These are phyloP conservation scores for Secale cereale DNA, from an alignment of 176 grass and related monocot species.

Conservation along the genomic window DNA sequence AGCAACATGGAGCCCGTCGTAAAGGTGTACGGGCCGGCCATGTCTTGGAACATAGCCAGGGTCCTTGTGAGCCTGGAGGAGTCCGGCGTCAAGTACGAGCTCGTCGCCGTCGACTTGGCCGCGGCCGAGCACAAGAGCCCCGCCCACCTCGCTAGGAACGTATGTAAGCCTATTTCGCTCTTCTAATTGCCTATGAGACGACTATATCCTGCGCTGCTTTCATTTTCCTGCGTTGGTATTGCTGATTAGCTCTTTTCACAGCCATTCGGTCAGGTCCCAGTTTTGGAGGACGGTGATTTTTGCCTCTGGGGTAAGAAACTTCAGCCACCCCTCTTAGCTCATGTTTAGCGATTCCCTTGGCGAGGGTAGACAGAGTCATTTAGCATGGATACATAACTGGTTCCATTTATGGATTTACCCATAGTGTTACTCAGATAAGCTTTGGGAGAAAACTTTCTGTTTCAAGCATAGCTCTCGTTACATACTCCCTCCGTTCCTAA, in stretches of 20 bases:
- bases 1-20: background rate
- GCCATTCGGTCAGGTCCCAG: slow-evolving; percentile 35
- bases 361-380: too few relatives aligned
- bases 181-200: background rate
- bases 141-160: too few relatives aligned
- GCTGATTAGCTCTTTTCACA: background rate
- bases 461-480: background rate
- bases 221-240: background rate
- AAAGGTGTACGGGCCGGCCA: slow-evolving; percentile 30
- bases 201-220: background rate
- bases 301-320: background rate
- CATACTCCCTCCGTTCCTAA: too few relatives aligned
- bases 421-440: too few relatives aligned
- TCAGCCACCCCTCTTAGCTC: background rate
- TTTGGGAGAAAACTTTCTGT: background rate
- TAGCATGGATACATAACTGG: too few relatives aligned
- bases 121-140: background rate
- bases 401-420: too few relatives aligned
- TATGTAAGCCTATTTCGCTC: too few relatives aligned
- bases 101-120: background rate
- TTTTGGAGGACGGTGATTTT: slow-evolving; percentile 16
- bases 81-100: slow-evolving; percentile 8
- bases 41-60: slow-evolving; percentile 17
- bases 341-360: too few relatives aligned
- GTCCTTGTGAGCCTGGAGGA: background rate